Evolutionary conservation across 441 rosid genomes (phyloP), one percentile per base, ranked within the genome.

Genomic region (Euphorbia schlechtendalii): DNA sequence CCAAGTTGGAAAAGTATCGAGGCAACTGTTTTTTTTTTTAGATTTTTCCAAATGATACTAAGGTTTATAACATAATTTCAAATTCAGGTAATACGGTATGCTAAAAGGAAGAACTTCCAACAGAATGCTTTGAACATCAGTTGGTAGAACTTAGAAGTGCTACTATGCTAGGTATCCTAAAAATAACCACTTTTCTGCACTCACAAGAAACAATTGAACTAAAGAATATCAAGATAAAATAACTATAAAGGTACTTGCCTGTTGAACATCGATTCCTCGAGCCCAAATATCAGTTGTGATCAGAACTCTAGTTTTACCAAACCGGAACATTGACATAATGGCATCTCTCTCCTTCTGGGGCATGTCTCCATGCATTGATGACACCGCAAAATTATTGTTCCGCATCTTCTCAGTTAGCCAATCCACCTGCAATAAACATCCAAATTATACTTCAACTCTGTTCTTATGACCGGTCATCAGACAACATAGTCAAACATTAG

Each of bases 211-310:
- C 8, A n/a, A 20, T 55, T 13, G 18, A 5, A 3, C 25, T 22
- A 55, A 28, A 57, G 63, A 11, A 32, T 21, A 60, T 21, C 10
- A 6, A 25, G 6, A 3, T n/a, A 8, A 61, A 27, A 15, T 20
- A 8, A 20, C 9, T 18, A 8, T 34, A 4, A 28, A 14, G 21
- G 59, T 59, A 77, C 86, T 78, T 77, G 74, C 98, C 87, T 93
- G 97, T 58, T 93, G 90, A 74, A 93, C 99, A 78, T 93, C 99
- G 68, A 93, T 86, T 1, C 97, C 96, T 24, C 97, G 85, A 12
- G 99, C 99, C 97, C 96, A 90, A 69, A 90, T 95, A 83, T 93
- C 99, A 41, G 99, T 93, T 11, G 99, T 93, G 77, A 90, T 93
- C 63, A 93, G 84, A 52, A 93, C 97, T 63, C 96, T 90, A 11